Percentiles rank a stretch among this genome's conserved stretches.
These are phyloP conservation scores for Daldinia childiae DNA, from an alignment of 495 filamentous ascomycete species.

Conservation along the genomic window DNA sequence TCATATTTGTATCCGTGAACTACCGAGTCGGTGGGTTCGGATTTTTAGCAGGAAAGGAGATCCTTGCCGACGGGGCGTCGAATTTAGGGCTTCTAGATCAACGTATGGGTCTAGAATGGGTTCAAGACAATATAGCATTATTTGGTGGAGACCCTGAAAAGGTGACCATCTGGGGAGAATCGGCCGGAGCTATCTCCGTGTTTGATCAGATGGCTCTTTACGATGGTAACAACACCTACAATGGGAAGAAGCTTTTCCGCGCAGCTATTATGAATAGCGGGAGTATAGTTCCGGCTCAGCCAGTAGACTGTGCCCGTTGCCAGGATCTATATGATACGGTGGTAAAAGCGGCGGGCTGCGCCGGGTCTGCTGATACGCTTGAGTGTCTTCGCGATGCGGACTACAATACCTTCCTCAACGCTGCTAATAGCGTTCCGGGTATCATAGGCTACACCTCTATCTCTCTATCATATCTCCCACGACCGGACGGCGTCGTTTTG, in stretches of 20 bases:
- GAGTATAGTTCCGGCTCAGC: constrained; percentile 67
- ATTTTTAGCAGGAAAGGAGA: constrained; percentile 69
- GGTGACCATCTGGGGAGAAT: constrained; percentile 80
- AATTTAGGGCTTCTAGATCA: constrained; percentile 73
- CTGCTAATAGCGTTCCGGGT: constrained; percentile 72
- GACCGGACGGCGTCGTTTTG: constrained; percentile 68
- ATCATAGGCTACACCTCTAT: constrained; percentile 70
- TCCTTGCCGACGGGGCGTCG: constrained; percentile 69
- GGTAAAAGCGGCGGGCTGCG: constrained; percentile 67
- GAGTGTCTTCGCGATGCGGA: constrained; percentile 68
- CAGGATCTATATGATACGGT: constrained; percentile 72
- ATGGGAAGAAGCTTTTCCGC: constrained; percentile 73
- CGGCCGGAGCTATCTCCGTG: constrained; percentile 76
- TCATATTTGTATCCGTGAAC: constrained; percentile 70
- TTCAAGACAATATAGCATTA: constrained; percentile 69
- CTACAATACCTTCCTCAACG: constrained; percentile 69
- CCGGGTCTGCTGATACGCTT: constrained; percentile 63
- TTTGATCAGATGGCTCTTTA: constrained; percentile 75
- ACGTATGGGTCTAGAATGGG: constrained; percentile 70
- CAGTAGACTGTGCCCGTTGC: constrained; percentile 69
- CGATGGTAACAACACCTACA: constrained; percentile 74
- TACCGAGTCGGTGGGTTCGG: constrained; percentile 70
- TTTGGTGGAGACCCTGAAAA: constrained; percentile 74
- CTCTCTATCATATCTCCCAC: constrained; percentile 70
- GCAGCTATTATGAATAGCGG: constrained; percentile 80